These are phyloP conservation scores for Ambrosiella xylebori DNA, from an alignment of 2,329 filamentous ascomycete genomes.

Conservation along the genomic window DNA sequence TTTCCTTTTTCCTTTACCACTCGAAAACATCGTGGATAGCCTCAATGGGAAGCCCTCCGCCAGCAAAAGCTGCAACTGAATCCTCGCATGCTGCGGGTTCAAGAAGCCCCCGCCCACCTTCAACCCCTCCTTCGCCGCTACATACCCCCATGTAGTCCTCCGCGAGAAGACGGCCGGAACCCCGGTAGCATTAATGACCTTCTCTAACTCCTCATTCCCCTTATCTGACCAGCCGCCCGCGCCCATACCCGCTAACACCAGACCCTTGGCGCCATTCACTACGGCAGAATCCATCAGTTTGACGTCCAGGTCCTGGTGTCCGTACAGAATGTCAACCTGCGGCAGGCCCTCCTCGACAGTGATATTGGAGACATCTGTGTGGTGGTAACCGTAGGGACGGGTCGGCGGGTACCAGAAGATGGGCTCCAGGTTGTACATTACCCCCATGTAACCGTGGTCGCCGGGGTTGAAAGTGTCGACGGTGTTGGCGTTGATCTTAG, in stretches of 20 bases:
- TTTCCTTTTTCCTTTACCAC: slow-evolving; percentile 1
- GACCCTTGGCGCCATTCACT: slow-evolving; percentile 32
- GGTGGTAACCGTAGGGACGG: slow-evolving; percentile 28
- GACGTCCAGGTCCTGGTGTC: slow-evolving; percentile 34
- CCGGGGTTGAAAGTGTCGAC: slow-evolving; percentile 43
- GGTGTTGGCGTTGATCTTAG: slow-evolving; percentile 45
- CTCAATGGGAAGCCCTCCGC: slow-evolving; percentile 16
- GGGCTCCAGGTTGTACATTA: slow-evolving; percentile 39
- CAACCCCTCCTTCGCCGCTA: slow-evolving; percentile 24
- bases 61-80: slow-evolving; percentile 30
- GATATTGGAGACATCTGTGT: slow-evolving; percentile 23
- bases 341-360: slow-evolving; percentile 24
- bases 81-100: slow-evolving; percentile 37
- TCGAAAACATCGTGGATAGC: slow-evolving; percentile 8
- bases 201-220: slow-evolving; percentile 22
- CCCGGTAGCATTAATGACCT: slow-evolving; percentile 26
- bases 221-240: slow-evolving; percentile 31
- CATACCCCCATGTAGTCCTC: slow-evolving; percentile 34
- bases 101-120: slow-evolving; percentile 32
- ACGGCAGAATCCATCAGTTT: slow-evolving; percentile 30
- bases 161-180: slow-evolving; percentile 35
- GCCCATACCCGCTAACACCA: slow-evolving; percentile 38
- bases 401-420: slow-evolving; percentile 41
- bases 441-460: slow-evolving; percentile 40
- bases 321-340: slow-evolving; percentile 38